Base-by-base conservation (phyloP, 805 yeast genomes). In the Metschnikowia hibisci region DNA sequence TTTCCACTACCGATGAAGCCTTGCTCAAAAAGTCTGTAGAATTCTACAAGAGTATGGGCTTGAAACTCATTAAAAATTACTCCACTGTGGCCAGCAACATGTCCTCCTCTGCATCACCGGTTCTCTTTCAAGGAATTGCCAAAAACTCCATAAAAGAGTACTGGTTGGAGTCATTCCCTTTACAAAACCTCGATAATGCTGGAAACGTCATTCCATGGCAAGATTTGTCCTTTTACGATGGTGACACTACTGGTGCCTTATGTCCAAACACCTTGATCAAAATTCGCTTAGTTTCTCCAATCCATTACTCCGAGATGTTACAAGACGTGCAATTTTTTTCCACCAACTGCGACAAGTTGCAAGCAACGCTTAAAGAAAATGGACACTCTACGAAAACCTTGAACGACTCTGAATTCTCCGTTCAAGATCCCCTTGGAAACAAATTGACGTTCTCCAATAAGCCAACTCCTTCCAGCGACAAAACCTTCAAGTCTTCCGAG, bases 111-210 rank as follows among this genome's bases (percentile, higher is more conserved):
- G 44, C 48, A 31, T 43, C 23, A n/a, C 50, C 15, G 37, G 41
- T 18, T 26, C 42, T 59, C 26, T 60, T 69, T 12, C 61, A 67
- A 35, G 90, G 90, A 4, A 67, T 84, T 35, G 76, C 87, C 7
- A 71, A 68, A 44, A 87, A 83, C 50, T 83, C 90, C 0, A 56
- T 82, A 39, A 76, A 71, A 49, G 95, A 85, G 62, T 62, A 78
- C 23, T 85, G 95, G 95, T 59, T 85, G 36, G 86, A 83, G 60
- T 66, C 81, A 16, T 83, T 80, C 60, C 87, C 86, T 15, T 65
- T 75, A 32, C 73, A 69, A 48, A 56, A 61, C 38, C 15, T 50
- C 14, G 72, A 68, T 43, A 45, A 41, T 8, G 52, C 57, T 23
- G 75, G 74, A 4, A 54, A 61, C 37, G 42, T 63, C 25, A 55